Evolutionary conservation across 352 stramenopile genomes (phyloP).

Genomic region (Phytophthora sojae): DNA sequence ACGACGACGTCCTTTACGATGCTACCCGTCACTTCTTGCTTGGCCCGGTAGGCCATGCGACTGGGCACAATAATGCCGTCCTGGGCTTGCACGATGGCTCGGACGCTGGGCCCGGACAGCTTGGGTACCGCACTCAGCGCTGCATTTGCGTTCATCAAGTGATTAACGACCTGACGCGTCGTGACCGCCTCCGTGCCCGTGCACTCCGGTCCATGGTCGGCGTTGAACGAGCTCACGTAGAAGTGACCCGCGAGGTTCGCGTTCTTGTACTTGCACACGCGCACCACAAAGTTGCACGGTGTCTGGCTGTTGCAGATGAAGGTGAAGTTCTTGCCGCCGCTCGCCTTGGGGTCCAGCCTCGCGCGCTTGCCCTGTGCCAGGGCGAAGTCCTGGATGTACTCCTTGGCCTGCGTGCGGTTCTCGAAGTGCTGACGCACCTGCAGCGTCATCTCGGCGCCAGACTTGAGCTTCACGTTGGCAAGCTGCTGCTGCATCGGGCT

Average conservation of each 20-base stretch:
- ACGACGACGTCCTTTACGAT: constrained; percentile 43
- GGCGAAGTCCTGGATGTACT: constrained; percentile 59
- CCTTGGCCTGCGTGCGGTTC: constrained; percentile 42
- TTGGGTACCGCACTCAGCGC: constrained; percentile 39
- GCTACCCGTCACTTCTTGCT: constrained; percentile 32
- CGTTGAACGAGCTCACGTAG: constrained; percentile 48
- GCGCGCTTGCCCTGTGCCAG: constrained; percentile 59
- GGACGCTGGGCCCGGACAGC: constrained; percentile 44
- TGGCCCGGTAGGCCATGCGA: constrained; percentile 52
- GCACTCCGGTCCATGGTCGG: constrained; percentile 43
- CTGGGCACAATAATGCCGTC: constrained; percentile 47
- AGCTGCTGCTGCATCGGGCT: constrained; percentile 18
- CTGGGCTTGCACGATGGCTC: constrained; percentile 45
- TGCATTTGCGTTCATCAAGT: constrained; percentile 37
- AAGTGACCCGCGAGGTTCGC: constrained; percentile 37
- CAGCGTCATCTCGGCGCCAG: constrained; percentile 42
- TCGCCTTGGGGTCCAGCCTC: constrained; percentile 42
- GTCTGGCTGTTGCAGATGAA: constrained; percentile 57
- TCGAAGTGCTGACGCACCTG: constrained; percentile 46
- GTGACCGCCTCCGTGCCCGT: constrained; percentile 47
- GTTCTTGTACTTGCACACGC: constrained; percentile 44
- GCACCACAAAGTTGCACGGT: constrained; percentile 51
- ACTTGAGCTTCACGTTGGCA: constrained; percentile 37
- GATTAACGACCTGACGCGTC: constrained; percentile 51
- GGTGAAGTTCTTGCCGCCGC: constrained; percentile 60